phyloP scores from a whole-genome alignment of 192 early-diverging fungal species.

The Neocallimastix lanati region DNA sequence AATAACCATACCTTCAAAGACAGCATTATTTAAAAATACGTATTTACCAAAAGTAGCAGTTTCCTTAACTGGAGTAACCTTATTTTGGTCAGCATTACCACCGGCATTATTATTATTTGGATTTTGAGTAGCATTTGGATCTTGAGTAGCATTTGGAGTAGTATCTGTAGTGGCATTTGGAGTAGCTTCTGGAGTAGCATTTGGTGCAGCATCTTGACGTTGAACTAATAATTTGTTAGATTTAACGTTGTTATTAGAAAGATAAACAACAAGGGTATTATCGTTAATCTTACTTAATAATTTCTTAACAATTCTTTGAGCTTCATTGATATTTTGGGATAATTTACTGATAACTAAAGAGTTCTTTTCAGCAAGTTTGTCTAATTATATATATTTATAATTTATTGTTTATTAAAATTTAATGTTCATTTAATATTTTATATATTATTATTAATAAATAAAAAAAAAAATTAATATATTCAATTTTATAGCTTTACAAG shows the following conservation, averaged over 20 bases:
- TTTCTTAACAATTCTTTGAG: not conserved
- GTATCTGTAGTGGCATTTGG: no score
- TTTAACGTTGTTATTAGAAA: not conserved
- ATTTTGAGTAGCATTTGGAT: no score
- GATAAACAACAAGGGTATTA: not conserved
- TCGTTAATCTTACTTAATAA: not conserved
- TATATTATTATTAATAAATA: no score
- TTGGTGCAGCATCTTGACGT: not conserved
- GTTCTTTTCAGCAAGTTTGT: not conserved
- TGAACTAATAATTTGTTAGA: not conserved
- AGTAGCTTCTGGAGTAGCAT: no score
- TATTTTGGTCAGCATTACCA: no score
- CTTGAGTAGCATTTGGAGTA: no score
- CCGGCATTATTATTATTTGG: not conserved
- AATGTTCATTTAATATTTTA: no score
- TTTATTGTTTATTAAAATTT: no score
- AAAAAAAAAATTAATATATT: no score
- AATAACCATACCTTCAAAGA: not conserved
- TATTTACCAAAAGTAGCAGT: not conserved
- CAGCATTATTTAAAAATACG: not conserved
- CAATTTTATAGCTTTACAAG: no score
- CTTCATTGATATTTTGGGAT: not conserved
- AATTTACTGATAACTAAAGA: not conserved
- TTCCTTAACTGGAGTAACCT: not conserved
- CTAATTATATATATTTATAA: no score